phyloP scores from a whole-genome alignment of 805 yeast species.

The Saccharomycopsis capsularis region DNA sequence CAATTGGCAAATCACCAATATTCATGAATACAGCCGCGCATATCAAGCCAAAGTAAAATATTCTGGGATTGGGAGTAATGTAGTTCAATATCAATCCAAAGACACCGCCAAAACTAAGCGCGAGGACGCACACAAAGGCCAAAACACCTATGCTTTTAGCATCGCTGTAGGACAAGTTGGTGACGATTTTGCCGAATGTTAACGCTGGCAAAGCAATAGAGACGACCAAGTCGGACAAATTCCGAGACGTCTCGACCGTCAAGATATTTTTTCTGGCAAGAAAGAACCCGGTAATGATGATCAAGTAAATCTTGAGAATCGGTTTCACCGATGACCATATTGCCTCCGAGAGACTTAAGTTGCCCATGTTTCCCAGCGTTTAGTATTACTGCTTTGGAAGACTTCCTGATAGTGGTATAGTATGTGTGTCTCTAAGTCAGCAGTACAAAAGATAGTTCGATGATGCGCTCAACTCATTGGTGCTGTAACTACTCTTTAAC shows the following conservation, averaged over 20 bases:
- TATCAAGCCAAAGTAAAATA: slow-evolving; percentile 43
- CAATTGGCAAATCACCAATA: slow-evolving; percentile 47
- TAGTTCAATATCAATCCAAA: slow-evolving; percentile 28
- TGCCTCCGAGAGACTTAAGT: slow-evolving; percentile 13
- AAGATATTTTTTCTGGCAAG: slow-evolving; percentile 53
- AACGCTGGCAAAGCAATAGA: slow-evolving; percentile 47
- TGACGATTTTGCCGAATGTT: slow-evolving; percentile 45
- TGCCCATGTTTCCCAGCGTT: background rate
- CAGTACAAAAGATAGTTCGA: background rate
- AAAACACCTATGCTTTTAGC: slow-evolving; percentile 47
- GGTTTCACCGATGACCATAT: slow-evolving; percentile 54
- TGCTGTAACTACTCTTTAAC: no score
- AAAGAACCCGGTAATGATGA: slow-evolving; percentile 58
- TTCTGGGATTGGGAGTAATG: slow-evolving; percentile 34
- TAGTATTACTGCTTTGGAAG: background rate
- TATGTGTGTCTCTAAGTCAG: no score
- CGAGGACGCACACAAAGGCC: slow-evolving; percentile 27
- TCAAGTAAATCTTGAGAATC: slow-evolving; percentile 65
- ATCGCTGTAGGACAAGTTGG: slow-evolving; percentile 43
- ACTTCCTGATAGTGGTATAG: no score
- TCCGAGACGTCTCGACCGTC: slow-evolving; percentile 54
- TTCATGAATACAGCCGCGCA: slow-evolving; percentile 46
- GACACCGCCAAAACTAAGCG: slow-evolving; percentile 28
- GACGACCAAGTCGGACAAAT: slow-evolving; percentile 49
- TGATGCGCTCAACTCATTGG: background rate